phyloP scores from a whole-genome alignment of 345 rosid genomes.

The Litchi chinensis region DNA sequence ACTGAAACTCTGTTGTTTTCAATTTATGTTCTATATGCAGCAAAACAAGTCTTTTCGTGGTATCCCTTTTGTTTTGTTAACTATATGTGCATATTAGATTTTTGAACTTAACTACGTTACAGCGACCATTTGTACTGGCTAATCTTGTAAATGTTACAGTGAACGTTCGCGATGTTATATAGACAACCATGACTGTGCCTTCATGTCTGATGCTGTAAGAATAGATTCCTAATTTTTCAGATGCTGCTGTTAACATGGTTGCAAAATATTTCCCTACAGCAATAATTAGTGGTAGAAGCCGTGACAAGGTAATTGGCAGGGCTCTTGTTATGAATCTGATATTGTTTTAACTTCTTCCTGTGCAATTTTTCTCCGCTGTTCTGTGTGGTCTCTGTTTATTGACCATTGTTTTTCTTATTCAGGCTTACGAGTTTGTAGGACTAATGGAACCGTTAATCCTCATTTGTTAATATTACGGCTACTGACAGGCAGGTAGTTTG shows the following conservation, averaged over 20 bases:
- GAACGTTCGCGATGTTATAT: too few relatives aligned
- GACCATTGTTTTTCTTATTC: conserved; percentile 20
- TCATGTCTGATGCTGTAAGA: conserved; percentile 77
- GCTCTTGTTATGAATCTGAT: background rate
- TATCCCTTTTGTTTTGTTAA: background rate
- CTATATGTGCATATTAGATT: background rate
- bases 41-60: background rate
- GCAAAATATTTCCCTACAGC: conserved; percentile 93
- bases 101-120: background rate
- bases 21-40: background rate
- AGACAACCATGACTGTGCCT: conserved; percentile 81
- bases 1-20: background rate
- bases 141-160: too few relatives aligned
- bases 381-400: conserved; percentile 3
- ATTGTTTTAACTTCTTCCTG: background rate
- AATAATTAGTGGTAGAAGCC: conserved; percentile 96
- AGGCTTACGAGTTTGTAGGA: conserved; percentile 83
- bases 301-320: conserved; percentile 65
- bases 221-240: conserved; percentile 39
- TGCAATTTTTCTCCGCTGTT: conserved; percentile 1
- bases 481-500: conserved; percentile 58
- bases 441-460: conserved; percentile 78
- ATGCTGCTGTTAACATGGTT: conserved; percentile 76
- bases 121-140: too few relatives aligned
- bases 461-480: too few relatives aligned